phyloP scores from a whole-genome alignment of 148 eudicot genomes.

The Fagopyrum homotropicum region DNA sequence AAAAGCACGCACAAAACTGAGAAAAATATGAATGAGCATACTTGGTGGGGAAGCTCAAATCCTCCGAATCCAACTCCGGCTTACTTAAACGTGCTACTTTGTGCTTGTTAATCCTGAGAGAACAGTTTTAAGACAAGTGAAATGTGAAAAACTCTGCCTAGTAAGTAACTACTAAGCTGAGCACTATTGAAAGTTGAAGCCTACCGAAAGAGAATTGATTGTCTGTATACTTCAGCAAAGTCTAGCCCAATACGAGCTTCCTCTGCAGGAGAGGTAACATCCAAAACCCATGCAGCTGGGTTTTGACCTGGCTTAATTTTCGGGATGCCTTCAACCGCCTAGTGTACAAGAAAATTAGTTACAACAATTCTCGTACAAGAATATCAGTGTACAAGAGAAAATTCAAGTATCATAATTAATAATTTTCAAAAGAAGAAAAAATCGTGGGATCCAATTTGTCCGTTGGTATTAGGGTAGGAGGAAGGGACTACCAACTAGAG shows the following conservation, averaged over 20 bases:
- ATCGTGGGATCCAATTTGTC: too few relatives aligned
- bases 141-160: background rate
- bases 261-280: slow-evolving; percentile 60
- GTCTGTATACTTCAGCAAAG: slow-evolving; percentile 50
- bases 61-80: slow-evolving; percentile 38
- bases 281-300: slow-evolving; percentile 83
- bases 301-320: slow-evolving; percentile 49
- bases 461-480: too few relatives aligned
- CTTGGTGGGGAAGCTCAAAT: slow-evolving; percentile 50
- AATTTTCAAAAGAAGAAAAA: too few relatives aligned
- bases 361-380: too few relatives aligned
- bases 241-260: slow-evolving; percentile 55
- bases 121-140: slow-evolving; percentile 1
- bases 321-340: slow-evolving; percentile 50
- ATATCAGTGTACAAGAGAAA: too few relatives aligned
- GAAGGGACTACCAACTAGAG: too few relatives aligned
- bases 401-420: too few relatives aligned
- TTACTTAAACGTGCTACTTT: slow-evolving; percentile 53
- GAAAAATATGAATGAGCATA: slow-evolving; percentile 47
- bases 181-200: slow-evolving; percentile 12
- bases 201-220: slow-evolving; percentile 44
- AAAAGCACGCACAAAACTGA: slow-evolving; percentile 58
- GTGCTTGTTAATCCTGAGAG: slow-evolving; percentile 51
- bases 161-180: background rate
- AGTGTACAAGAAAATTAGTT: background rate